Evolutionary conservation across 805 yeast species (phyloP).

Genomic region (Candida nitratophila): DNA sequence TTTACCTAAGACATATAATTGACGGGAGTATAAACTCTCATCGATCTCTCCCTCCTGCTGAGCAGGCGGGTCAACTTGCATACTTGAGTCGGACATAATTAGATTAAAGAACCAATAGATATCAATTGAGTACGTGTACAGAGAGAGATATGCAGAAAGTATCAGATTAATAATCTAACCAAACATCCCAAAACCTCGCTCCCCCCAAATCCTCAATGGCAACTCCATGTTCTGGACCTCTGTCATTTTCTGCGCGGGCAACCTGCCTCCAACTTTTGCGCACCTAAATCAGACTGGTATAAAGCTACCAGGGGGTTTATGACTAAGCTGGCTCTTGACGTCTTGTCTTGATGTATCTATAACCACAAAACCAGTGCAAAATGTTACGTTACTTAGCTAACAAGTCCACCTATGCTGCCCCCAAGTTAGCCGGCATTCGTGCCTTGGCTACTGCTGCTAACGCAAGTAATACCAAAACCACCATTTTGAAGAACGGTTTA

Average conservation of each 20-base stretch:
- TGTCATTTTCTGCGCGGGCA: too few relatives aligned
- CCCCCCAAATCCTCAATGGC: too few relatives aligned
- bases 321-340: too few relatives aligned
- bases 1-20: slow-evolving; percentile 90
- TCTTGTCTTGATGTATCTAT: too few relatives aligned
- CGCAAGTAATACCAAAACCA: slow-evolving; percentile 48
- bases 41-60: slow-evolving; percentile 53
- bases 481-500: slow-evolving; percentile 81
- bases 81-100: slow-evolving; percentile 20
- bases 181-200: too few relatives aligned
- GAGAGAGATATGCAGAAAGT: too few relatives aligned
- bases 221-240: too few relatives aligned
- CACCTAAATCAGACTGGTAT: too few relatives aligned
- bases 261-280: too few relatives aligned
- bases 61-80: slow-evolving; percentile 36
- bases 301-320: too few relatives aligned
- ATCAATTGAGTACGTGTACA: background rate
- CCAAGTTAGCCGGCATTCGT: too few relatives aligned
- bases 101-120: background rate
- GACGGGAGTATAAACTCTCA: slow-evolving; percentile 93
- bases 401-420: background rate
- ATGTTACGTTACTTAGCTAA: background rate
- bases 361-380: too few relatives aligned
- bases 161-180: background rate
- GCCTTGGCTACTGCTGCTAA: slow-evolving; percentile 13